A percentile compares a stretch with the other conserved stretches of the same genome.
phyloP scores from a whole-genome alignment of 2,329 filamentous ascomycete genomes.

The Phaeosphaeriaceae sp. region DNA sequence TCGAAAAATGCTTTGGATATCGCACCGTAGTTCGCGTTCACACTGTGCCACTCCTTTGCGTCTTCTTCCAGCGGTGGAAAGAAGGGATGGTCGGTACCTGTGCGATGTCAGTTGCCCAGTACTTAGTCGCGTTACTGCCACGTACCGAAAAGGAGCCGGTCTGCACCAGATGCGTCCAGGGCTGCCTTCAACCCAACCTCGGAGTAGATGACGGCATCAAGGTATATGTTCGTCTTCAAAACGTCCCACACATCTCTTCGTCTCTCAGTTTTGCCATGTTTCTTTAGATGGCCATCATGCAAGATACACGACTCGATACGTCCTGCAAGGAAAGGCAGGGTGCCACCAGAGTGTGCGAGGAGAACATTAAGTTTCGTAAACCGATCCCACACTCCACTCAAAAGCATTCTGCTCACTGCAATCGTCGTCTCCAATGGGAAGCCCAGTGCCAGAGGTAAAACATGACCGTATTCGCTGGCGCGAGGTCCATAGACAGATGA shows the following conservation, averaged over 20 bases:
- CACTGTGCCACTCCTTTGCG: slow-evolving; percentile 73
- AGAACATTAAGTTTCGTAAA: slow-evolving; percentile 74
- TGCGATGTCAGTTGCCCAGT: slow-evolving; percentile 8
- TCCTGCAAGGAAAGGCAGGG: slow-evolving; percentile 86
- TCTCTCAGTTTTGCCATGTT: slow-evolving; percentile 65
- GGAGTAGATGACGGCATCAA: slow-evolving; percentile 87
- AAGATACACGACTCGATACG: slow-evolving; percentile 85
- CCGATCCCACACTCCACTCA: slow-evolving; percentile 84
- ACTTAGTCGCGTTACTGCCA: slow-evolving; percentile 3
- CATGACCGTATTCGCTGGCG: slow-evolving; percentile 80
- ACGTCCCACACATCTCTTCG: slow-evolving; percentile 69
- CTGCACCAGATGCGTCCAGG: slow-evolving; percentile 69
- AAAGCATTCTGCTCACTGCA: slow-evolving; percentile 83
- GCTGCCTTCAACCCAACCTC: slow-evolving; percentile 76
- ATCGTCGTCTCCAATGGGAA: slow-evolving; percentile 95
- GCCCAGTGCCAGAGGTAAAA: slow-evolving; percentile 82
- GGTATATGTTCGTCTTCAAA: slow-evolving; percentile 77
- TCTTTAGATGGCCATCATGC: slow-evolving; percentile 79
- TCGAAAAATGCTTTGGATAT: slow-evolving; percentile 61
- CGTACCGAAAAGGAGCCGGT: slow-evolving; percentile 76
- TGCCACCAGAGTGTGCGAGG: slow-evolving; percentile 87
- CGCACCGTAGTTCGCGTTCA: slow-evolving; percentile 64
- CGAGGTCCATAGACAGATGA: slow-evolving; percentile 79
- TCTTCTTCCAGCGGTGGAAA: slow-evolving; percentile 75
- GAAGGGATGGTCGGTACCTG: slow-evolving; percentile 80